These are phyloP conservation scores for Dillenia suffruticosa DNA, from an alignment of 164 flowering plant species.

Conservation along the genomic window DNA sequence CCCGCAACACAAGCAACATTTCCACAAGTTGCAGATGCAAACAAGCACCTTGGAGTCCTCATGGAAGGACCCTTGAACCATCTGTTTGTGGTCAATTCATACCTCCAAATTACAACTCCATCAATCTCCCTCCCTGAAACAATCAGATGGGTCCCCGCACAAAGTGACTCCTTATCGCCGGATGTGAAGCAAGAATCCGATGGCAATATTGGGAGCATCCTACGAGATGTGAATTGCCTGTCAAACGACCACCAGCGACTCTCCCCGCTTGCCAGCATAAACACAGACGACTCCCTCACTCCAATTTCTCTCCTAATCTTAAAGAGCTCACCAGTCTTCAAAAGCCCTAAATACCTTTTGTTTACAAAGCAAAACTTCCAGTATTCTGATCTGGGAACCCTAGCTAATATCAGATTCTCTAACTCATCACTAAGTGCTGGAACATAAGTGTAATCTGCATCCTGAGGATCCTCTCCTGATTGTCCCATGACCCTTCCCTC, in stretches of 20 bases:
- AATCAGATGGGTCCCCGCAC: slow-evolving; percentile 70
- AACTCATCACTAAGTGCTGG: slow-evolving; percentile 57
- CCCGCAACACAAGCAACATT: slow-evolving; percentile 67
- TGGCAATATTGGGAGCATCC: slow-evolving; percentile 57
- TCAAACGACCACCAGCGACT: slow-evolving; percentile 62
- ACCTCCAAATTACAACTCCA: slow-evolving; percentile 64
- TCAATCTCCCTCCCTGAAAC: slow-evolving; percentile 66
- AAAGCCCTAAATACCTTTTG: slow-evolving; percentile 32
- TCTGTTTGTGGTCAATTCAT: slow-evolving; percentile 43
- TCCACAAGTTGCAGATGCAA: slow-evolving; percentile 74
- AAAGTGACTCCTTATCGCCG: slow-evolving; percentile 75
- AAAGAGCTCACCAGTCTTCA: slow-evolving; percentile 51
- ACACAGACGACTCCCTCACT: slow-evolving; percentile 52
- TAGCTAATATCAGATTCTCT: slow-evolving; percentile 55
- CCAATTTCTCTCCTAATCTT: slow-evolving; percentile 45
- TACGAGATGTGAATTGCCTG: slow-evolving; percentile 28
- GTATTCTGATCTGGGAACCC: slow-evolving; percentile 53
- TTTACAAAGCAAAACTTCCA: slow-evolving; percentile 46
- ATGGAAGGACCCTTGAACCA: slow-evolving; percentile 73
- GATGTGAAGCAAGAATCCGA: slow-evolving; percentile 42
- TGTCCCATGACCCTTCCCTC: slow-evolving; percentile 12
- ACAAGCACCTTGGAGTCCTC: slow-evolving; percentile 64
- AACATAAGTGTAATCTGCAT: slow-evolving; percentile 66
- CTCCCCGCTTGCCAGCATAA: slow-evolving; percentile 59
- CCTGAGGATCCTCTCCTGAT: slow-evolving; percentile 57